A percentile compares a stretch with the other conserved stretches of the same genome.
These are phyloP conservation scores for Exophiala calicioides DNA, from an alignment of 2,329 filamentous ascomycete genomes.

Conservation along the genomic window DNA sequence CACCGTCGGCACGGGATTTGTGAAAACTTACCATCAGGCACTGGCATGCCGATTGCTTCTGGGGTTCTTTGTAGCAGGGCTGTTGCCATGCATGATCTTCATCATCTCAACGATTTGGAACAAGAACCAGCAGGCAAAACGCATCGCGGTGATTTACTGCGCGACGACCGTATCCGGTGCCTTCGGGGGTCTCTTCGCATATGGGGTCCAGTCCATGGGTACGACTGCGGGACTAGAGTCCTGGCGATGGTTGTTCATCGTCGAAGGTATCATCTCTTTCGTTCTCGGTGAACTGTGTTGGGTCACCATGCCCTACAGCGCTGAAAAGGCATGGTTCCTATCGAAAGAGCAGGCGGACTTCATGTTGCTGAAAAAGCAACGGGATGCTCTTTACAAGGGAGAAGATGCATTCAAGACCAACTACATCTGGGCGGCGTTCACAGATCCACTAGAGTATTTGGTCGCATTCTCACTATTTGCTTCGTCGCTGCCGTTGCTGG, in stretches of 20 bases:
- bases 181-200: conserved; percentile 44
- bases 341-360: no score
- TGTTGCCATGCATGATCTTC: conserved; percentile 6
- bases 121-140: conserved; percentile 14
- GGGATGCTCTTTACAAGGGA: conserved; percentile 35
- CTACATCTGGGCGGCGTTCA: conserved; percentile 26
- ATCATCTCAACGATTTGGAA: conserved; percentile 13
- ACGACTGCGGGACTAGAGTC: conserved; percentile 1
- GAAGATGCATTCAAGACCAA: conserved; percentile 28
- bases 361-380: conserved; percentile 25
- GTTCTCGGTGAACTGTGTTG: conserved; percentile 22
- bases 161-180: conserved; percentile 39
- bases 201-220: conserved; percentile 5
- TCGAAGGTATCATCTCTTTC: conserved; percentile 29
- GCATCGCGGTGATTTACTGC: conserved; percentile 34
- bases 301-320: conserved; percentile 29
- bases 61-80: conserved; percentile 46
- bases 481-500: conserved; percentile 7
- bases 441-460: conserved; percentile 14
- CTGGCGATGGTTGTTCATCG: conserved; percentile 36
- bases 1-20: conserved; percentile 50
- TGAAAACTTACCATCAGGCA: conserved; percentile 52
- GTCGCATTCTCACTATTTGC: conserved; percentile 9
- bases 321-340: no score
- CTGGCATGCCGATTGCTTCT: conserved; percentile 51